phyloP scores from a whole-genome alignment of 805 yeast genomes.

The Kodamaea lidongshanica region DNA sequence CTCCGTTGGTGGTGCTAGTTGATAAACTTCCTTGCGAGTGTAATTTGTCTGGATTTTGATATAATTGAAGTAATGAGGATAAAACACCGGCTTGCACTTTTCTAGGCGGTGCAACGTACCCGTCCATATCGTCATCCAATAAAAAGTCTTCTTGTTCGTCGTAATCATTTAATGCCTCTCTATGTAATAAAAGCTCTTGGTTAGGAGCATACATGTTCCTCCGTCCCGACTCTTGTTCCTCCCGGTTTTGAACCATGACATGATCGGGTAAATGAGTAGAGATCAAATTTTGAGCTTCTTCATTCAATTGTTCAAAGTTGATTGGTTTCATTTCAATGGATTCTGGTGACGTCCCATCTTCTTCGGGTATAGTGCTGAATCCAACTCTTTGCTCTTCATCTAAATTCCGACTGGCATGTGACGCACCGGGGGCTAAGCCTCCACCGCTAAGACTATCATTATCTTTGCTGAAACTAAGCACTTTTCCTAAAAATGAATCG shows the following conservation, averaged over 20 bases:
- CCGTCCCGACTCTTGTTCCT: slow-evolving; percentile 1
- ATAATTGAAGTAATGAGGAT: slow-evolving; percentile 67
- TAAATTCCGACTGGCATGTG: slow-evolving; percentile 12
- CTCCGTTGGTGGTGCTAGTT: slow-evolving; percentile 11
- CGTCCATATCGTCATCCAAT: slow-evolving; percentile 28
- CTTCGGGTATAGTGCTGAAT: slow-evolving; percentile 6
- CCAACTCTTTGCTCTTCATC: slow-evolving; percentile 21
- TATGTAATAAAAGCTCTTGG: slow-evolving; percentile 38
- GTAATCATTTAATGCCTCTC: slow-evolving; percentile 19
- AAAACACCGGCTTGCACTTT: slow-evolving; percentile 81
- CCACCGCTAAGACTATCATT: slow-evolving; percentile 32
- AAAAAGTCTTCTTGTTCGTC: slow-evolving; percentile 21
- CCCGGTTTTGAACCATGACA: no score
- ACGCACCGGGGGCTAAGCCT: slow-evolving; percentile 39
- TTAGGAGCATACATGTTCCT: slow-evolving; percentile 32
- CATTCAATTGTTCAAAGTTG: slow-evolving; percentile 36
- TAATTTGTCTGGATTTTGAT: slow-evolving; percentile 42
- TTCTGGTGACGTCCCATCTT: slow-evolving; percentile 8
- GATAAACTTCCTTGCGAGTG: slow-evolving; percentile 23
- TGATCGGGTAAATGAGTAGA: slow-evolving; percentile 40
- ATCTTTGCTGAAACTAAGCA: slow-evolving; percentile 21
- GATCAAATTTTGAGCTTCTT: slow-evolving; percentile 52
- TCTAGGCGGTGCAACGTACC: slow-evolving; percentile 36
- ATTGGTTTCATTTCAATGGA: slow-evolving; percentile 42
- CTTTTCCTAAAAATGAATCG: slow-evolving; percentile 36